Evolutionary conservation across 2,329 filamentous ascomycete genomes (phyloP).

Genomic region (Plectosphaerella cucumerina): DNA sequence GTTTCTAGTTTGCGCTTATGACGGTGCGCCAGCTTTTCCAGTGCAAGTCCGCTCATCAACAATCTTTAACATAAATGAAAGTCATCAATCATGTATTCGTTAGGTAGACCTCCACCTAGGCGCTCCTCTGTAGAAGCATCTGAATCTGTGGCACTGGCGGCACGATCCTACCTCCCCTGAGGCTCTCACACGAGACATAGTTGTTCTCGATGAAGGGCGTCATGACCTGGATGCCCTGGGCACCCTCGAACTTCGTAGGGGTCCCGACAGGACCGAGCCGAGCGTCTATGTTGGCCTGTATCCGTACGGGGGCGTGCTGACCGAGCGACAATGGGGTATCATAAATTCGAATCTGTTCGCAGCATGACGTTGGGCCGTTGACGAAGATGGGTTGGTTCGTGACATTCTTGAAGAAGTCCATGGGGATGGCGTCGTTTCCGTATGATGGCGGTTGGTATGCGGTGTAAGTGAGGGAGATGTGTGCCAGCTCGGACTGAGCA

Average conservation of each 20-base stretch:
- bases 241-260: conserved; percentile 4
- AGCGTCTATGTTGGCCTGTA: conserved; percentile 17
- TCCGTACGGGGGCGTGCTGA: conserved; percentile 19
- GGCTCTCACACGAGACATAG: conserved; percentile 13
- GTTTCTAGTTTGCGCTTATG: too few relatives aligned
- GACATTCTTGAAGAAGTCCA: conserved; percentile 42
- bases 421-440: conserved; percentile 24
- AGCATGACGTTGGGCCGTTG: conserved; percentile 30
- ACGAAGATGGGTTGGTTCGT: conserved; percentile 51
- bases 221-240: conserved; percentile 10
- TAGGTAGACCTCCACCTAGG: neutral
- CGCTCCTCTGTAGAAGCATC: neutral
- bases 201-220: conserved; percentile 16
- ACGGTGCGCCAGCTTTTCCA: too few relatives aligned
- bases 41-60: too few relatives aligned
- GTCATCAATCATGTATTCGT: neutral
- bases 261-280: conserved; percentile 19
- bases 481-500: conserved; percentile 7
- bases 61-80: too few relatives aligned
- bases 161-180: conserved; percentile 5
- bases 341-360: conserved; percentile 39
- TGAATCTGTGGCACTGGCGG: neutral
- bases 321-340: conserved; percentile 36
- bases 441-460: conserved; percentile 2
- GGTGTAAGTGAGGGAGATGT: conserved; percentile 13